A percentile compares a stretch with the other conserved stretches of the same genome.
Evolutionary conservation across 176 grass and related monocot genomes (phyloP).

Genomic region (Puccinellia tenuiflora): DNA sequence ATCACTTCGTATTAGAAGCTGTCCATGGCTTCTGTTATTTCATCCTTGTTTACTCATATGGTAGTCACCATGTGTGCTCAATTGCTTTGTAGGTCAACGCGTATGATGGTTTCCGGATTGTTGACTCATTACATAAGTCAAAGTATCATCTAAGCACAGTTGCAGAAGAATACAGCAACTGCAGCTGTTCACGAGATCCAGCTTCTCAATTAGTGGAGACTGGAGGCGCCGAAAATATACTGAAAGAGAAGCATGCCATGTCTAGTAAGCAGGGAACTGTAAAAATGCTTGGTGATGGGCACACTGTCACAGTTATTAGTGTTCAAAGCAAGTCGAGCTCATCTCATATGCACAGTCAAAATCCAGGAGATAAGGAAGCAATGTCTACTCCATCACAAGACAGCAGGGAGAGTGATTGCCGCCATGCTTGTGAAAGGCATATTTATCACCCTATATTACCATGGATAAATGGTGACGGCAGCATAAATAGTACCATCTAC

Average conservation of each 20-base stretch:
- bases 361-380: slow-evolving; percentile 14
- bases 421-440: slow-evolving; percentile 17
- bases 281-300: slow-evolving; percentile 63
- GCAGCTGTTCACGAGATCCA: slow-evolving; percentile 18
- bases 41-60: slow-evolving; percentile 7
- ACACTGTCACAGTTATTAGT: slow-evolving; percentile 69
- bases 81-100: slow-evolving; percentile 70
- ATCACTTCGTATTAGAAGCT: not conserved
- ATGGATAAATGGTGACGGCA: slow-evolving; percentile 97
- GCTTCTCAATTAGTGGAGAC: slow-evolving; percentile 16
- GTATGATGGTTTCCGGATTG: slow-evolving; percentile 57
- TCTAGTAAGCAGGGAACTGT: slow-evolving; percentile 27
- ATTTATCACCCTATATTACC: slow-evolving; percentile 68
- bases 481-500: slow-evolving; percentile 54
- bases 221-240: slow-evolving; percentile 31
- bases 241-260: slow-evolving; percentile 26
- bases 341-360: not conserved
- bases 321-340: slow-evolving; percentile 21
- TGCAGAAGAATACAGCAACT: slow-evolving; percentile 11
- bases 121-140: slow-evolving; percentile 64
- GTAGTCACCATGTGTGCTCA: slow-evolving; percentile 9
- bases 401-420: slow-evolving; percentile 16
- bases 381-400: slow-evolving; percentile 17
- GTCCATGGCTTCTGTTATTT: not conserved
- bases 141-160: slow-evolving; percentile 72